Conservation (phyloP, 192 early-diverging fungal genomes). For the Backusella macrospora region DNA sequence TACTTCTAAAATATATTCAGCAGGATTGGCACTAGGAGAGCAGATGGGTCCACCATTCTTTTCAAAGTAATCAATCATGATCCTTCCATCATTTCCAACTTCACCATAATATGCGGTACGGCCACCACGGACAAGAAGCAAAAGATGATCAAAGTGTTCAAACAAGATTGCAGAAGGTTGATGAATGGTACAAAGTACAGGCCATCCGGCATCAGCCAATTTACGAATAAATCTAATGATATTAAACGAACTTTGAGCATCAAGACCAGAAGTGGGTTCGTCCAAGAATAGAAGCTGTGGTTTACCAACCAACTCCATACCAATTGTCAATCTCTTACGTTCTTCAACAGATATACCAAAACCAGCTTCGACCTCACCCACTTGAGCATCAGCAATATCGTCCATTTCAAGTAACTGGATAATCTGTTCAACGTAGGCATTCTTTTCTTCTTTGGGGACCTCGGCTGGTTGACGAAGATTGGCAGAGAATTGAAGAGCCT, state of each 20-base stretch:
- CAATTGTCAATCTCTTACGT: constrained; percentile 86
- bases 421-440: constrained; percentile 76
- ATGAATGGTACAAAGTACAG: constrained; percentile 84
- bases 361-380: constrained; percentile 69
- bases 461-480: constrained; percentile 68
- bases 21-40: constrained; percentile 71
- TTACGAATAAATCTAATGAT: constrained; percentile 73
- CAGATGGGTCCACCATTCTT: constrained; percentile 68
- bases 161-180: constrained; percentile 83
- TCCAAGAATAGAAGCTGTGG: constrained; percentile 83
- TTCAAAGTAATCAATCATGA: constrained; percentile 76
- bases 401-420: constrained; percentile 75
- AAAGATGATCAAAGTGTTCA: constrained; percentile 81
- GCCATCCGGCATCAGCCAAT: constrained; percentile 65
- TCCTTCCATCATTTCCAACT: constrained; percentile 65
- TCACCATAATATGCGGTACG: constrained; percentile 82
- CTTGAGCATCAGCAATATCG: constrained; percentile 68
- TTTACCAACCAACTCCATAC: constrained; percentile 79
- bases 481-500: constrained; percentile 77
- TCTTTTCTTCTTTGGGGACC: constrained; percentile 63
- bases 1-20: constrained; percentile 85
- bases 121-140: constrained; percentile 80
- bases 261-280: constrained; percentile 89
- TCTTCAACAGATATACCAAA: constrained; percentile 87
- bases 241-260: constrained; percentile 78